Base-by-base conservation (phyloP, 768 basidiomycete species). In the Xerocomus spinulosus region DNA sequence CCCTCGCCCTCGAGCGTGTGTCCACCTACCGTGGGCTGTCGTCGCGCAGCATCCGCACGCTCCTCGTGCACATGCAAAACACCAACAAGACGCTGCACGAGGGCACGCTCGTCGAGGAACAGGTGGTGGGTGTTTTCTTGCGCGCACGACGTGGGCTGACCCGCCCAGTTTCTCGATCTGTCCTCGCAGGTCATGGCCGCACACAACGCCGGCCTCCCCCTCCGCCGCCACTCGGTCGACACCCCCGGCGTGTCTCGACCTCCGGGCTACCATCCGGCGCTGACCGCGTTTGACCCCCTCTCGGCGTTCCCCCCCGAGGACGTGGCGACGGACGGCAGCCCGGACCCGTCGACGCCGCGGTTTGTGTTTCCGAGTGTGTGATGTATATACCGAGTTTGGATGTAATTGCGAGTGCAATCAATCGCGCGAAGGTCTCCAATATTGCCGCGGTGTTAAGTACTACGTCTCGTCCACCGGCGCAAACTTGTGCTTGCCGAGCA, bases 401-500 rank as follows among this genome's bases (percentile, higher is more conserved):
- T n/a, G n/a, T n/a, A n/a, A n/a, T n/a, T 28, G 26, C 26, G 26
- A 28, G 26, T 28, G 60, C 51, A 63, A 62, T 62, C 44, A 52
- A 62, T 63, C 61, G 58, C 37, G 51, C 50, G 60, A 62, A 62
- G 58, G 6, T 28, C 26, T 28, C 6, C 17, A 26, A 59, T 57
- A 60, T 60, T 54, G 40, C 61, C 60, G 60, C 60, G 60, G 60
- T 38, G 58, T 63, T 61, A 61, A 30, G 33, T 21, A 25, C 20
- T 45, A 18, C 50, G 18, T n/a, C 39, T 48, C 83, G 7, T 80
- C 80, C 28, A 51, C 60, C 0, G 67, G 53, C 42, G 72, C 69
- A 61, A 91, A 92, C 61, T 89, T 90, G 67, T 91, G 88, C 60
- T 91, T 92, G 53, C 72, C 76, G 55, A 78, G 74, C 25, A 73